Base-by-base conservation (phyloP, 1,284 basidiomycete species). In the Papiliotrema laurentii region DNA sequence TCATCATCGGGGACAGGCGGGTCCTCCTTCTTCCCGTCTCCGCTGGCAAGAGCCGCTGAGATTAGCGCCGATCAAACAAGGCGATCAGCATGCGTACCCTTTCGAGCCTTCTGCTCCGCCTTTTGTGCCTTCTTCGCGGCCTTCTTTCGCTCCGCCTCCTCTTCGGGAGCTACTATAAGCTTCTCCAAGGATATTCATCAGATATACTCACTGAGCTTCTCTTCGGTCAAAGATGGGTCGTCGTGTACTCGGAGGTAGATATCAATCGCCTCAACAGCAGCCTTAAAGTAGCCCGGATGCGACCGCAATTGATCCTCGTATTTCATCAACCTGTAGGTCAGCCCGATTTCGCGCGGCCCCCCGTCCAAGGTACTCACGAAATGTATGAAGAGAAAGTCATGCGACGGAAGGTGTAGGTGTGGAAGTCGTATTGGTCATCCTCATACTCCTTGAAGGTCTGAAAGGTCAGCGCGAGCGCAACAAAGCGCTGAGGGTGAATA, bases 351-450 rank as follows among this genome's bases (percentile, higher is more conserved):
- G 22, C 27, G 27, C 45, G 27, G 2, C 47, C 4, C 47, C 27
- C 25, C 22, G n/a, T 16, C n/a, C 7, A n/a, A n/a, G 18, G n/a
- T 47, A 21, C 76, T 54, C 61, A 93, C 90, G 83, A 80, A 45
- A 88, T 61, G 71, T 98, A 98, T 13, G 87, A 81, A 43, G 84
- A 85, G 33, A 98, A 75, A 3, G 89, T 96, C 68, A 86, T 89
- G 63, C 89, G 90, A 40, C 96, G 84, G 63, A 97, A 67, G 60
- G 89, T 89, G 74, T 98, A 99, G 6, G 86, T 84, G 71, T 99
- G 96, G 79, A 98, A 99, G 73, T 99, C 96, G 64, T 89, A 94
- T 74, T 98, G 93, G 68, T 98, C 96, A 59, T 97, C 91, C 64
- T 93, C 89, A 57, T 90, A 82, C 49, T 89, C 87, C 49, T 86